Base-by-base conservation (phyloP, 1,284 basidiomycete species). In the Ceratobasidium papillatum region DNA sequence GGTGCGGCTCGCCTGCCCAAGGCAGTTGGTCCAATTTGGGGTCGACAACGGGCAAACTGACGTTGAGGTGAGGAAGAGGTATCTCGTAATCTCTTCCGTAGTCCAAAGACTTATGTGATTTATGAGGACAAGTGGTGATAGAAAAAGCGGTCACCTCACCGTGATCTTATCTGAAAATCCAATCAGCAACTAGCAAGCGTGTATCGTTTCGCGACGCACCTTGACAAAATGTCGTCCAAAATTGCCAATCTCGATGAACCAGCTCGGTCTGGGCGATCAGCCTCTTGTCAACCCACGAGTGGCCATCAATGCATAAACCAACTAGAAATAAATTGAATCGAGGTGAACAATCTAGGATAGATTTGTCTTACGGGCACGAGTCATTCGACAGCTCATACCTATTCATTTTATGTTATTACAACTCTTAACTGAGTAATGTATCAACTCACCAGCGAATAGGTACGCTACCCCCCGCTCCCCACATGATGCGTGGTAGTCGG, bases 221-320 rank as follows among this genome's bases (percentile, higher is more conserved):
- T 80, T 86, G 84, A 59, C 84, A 83, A 78, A 86, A 87, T 4
- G 85, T 86, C 9, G 84, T 84, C 87, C 87, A 88, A 76, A 86
- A 85, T 0, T 84, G 84, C 87, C 87, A 88, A 76, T 88, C 85
- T 30, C 88, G 84, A 75, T 87, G 86, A n/a, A 86, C 80, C 81
- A 85, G 85, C 72, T 87, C 87, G 7, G 85, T 81, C 43, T 84
- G 82, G 14, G 84, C 83, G 76, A 88, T 87, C 17, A 85, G 81
- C 0, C 85, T 86, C 0, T 83, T 82, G 75, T 84, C 84, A 43
- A 87, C 88, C 87, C 86, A 88, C 14, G 84, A 82, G 14, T 86
- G 85, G 76, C 87, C 87, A 77, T 90, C 88, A 30, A 89, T 84
- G 69, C 83, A 85, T 12, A 90, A 82, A 12, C 88, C 89, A 68